Evolutionary conservation across 2,329 filamentous ascomycete genomes (phyloP), one percentile per base, ranked within the genome.

Genomic region (Coniochaeta sp.): DNA sequence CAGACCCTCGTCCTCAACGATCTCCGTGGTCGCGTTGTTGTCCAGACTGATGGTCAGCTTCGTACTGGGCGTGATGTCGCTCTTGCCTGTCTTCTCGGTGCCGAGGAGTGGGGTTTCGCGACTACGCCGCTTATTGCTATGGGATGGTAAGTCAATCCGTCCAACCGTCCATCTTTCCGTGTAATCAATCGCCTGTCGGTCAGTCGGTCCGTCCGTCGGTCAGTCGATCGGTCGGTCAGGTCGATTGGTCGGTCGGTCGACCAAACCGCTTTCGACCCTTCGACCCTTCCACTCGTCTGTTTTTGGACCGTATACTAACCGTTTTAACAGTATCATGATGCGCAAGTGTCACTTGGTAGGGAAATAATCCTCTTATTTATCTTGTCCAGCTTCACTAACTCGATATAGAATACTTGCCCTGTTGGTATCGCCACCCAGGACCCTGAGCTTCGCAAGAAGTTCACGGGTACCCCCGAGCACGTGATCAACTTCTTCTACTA

Each of bases 401-500:
- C n/a, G n/a, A n/a, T n/a, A n/a, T n/a, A n/a, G n/a, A 95, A 94
- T 65, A 91, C 87, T 3, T 82, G 91, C 73, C 91, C 91, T 9
- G 91, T 96, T 10, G 92, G 92, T 68, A 96, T 97, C 55, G 92
- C 92, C 3, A 96, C 91, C 1, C 92, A 97, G 66, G 91, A 96
- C 62, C 91, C 91, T n/a, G 87, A 92, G 66, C 79, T 97, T 2
- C 83, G 92, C 55, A 88, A 91, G 78, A 97, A 96, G 73, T 96
- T 97, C 71, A 78, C 85, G 60, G 92, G 92, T 56, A 91, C 89
- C 1, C 91, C 92, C 10, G 92, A 97, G 73, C 90, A 96, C 61
- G 91, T 96, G 53, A 96, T 97, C 71, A 97, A 96, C 79, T 96
- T 96, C 78, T 96, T 96, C 75, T 97, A 96, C 75, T 97, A 96